Evolutionary conservation across 306 rosid species (phyloP).

Genomic region (Mimosa bimucronata): DNA sequence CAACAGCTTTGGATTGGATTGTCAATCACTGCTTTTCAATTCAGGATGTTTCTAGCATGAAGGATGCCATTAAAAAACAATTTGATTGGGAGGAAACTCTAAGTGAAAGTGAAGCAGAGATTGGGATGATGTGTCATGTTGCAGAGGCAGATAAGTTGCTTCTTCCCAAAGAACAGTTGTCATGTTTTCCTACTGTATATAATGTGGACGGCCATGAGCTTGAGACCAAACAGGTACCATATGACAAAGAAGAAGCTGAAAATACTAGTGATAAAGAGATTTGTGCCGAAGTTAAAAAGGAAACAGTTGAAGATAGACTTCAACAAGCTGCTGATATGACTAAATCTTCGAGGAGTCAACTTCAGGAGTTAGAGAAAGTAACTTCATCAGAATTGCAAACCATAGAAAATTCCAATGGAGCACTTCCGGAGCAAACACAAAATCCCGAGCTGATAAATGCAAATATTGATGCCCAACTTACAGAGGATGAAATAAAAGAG

Average conservation of each 20-base stretch:
- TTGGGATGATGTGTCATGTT: conserved; percentile 43
- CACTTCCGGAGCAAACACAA: conserved; percentile 50
- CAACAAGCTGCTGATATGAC: conserved; percentile 44
- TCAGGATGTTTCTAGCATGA: conserved; percentile 74
- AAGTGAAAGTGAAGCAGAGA: conserved; percentile 66
- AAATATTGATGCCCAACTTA: conserved; percentile 53
- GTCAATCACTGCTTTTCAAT: conserved; percentile 70
- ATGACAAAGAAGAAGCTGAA: conserved; percentile 43
- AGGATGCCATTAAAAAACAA: conserved; percentile 61
- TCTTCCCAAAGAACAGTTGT: conserved; percentile 35
- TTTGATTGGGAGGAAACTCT: conserved; percentile 67
- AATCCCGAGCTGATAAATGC: conserved; percentile 44
- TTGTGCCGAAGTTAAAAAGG: conserved; percentile 47
- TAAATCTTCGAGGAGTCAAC: conserved; percentile 47
- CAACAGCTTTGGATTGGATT: conserved; percentile 67
- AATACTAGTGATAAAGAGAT: conserved; percentile 42
- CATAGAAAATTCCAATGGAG: conserved; percentile 51
- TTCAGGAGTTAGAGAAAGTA: conserved; percentile 61
- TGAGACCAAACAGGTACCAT: conserved; percentile 44
- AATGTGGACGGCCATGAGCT: conserved; percentile 43
- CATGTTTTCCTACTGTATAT: conserved; percentile 11
- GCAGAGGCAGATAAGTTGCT: conserved; percentile 41
- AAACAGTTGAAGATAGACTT: conserved; percentile 52
- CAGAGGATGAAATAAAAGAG: conserved; percentile 59
- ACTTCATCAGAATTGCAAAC: conserved; percentile 53